Evolutionary conservation across 2,329 filamentous ascomycete genomes (phyloP).

Genomic region (Clarireedia monteithiana): DNA sequence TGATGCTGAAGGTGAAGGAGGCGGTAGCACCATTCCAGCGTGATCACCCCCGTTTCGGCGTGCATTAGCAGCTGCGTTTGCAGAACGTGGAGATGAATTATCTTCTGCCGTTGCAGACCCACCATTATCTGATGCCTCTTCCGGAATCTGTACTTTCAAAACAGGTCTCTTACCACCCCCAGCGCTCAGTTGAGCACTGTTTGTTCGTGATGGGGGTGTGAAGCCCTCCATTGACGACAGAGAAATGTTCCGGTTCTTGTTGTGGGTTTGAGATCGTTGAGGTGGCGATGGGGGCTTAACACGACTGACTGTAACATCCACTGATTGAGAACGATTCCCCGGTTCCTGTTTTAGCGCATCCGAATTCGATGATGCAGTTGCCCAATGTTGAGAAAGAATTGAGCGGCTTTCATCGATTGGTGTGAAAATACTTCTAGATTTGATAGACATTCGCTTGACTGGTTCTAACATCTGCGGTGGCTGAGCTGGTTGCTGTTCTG

Average conservation of each 20-base stretch:
- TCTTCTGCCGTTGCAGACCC: constrained; percentile 58
- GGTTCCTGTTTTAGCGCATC: constrained; percentile 23
- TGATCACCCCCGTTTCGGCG: constrained; percentile 22
- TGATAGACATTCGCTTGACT: constrained; percentile 41
- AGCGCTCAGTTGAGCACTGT: constrained; percentile 54
- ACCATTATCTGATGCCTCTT: constrained; percentile 74
- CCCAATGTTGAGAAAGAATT: constrained; percentile 76
- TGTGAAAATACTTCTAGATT: constrained; percentile 78
- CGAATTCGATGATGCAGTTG: constrained; percentile 47
- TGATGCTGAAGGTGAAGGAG: constrained; percentile 76
- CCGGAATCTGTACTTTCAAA: constrained; percentile 90
- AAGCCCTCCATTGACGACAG: constrained; percentile 50
- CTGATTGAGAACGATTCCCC: constrained; percentile 50
- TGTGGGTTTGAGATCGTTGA: constrained; percentile 37
- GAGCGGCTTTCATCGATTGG: constrained; percentile 92
- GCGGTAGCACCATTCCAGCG: constrained; percentile 70
- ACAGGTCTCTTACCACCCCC: constrained; percentile 65
- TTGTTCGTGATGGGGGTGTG: constrained; percentile 68
- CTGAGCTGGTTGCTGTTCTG: constrained; percentile 37
- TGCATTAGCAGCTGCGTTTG: constrained; percentile 19
- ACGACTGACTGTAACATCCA: constrained; percentile 50
- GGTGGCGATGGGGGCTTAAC: constrained; percentile 49
- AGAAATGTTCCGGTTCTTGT: constrained; percentile 41
- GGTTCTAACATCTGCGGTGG: constrained; percentile 45
- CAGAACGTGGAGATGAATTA: constrained; percentile 44